phyloP scores from a whole-genome alignment of 176 grass and related monocot species.

The sorghum (Sorghum bicolor) region Sorghum_bicolor_NCBIv3 NC_012875.2:60123001-60123500 shows the following conservation, averaged over 20 bases:
- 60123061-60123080: neutral
- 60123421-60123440: constrained; percentile 3
- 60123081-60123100: neutral
- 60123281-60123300: neutral
- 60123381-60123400: constrained; percentile 82
- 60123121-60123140: neutral
- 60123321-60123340: constrained; percentile 1
- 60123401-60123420: constrained; percentile 80
- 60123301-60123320: neutral
- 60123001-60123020: neutral
- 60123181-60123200: neutral
- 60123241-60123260: neutral
- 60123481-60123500: neutral
- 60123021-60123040: neutral
- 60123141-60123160: neutral
- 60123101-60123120: neutral
- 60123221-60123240: neutral
- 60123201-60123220: neutral
- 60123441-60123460: neutral
- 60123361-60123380: constrained; percentile 81
- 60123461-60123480: neutral
- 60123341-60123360: constrained; percentile 69
- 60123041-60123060: neutral
- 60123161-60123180: neutral
- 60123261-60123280: neutral